These are phyloP conservation scores for Grosmannia serpens DNA, from an alignment of 2,329 filamentous ascomycete species.

Conservation along the genomic window DNA sequence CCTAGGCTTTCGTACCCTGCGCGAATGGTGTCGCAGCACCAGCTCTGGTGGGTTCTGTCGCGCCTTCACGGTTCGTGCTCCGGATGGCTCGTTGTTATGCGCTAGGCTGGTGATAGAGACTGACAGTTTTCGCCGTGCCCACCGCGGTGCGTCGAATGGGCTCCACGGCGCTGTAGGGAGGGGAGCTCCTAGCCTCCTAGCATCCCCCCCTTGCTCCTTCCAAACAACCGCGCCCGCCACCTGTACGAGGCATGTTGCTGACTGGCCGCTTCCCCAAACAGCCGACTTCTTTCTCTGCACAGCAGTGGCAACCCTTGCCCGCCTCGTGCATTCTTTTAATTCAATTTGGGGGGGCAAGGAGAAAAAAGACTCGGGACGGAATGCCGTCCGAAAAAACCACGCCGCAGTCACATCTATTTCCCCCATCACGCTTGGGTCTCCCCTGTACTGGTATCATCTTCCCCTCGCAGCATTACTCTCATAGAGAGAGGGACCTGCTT, in stretches of 20 bases:
- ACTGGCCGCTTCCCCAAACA: not conserved
- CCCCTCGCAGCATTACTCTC: constrained; percentile 1
- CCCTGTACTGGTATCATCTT: constrained; percentile 6
- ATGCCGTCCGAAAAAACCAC: not conserved
- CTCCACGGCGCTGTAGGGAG: not conserved
- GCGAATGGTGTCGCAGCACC: constrained; percentile 3
- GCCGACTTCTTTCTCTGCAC: not conserved
- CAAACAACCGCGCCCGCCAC: not conserved
- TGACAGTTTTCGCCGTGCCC: not conserved
- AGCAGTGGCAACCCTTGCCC: not conserved
- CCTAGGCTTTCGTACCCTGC: not conserved
- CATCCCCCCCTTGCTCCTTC: not conserved
- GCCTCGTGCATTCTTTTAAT: not conserved
- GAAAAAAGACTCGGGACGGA: not conserved
- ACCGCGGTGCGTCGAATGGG: not conserved
- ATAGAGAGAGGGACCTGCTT: constrained; percentile 1
- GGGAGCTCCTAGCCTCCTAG: not conserved
- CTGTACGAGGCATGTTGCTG: not conserved
- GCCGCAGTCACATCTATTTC: not conserved
- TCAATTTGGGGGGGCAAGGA: not conserved
- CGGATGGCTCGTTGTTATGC: constrained; percentile 7
- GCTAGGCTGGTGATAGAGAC: not conserved
- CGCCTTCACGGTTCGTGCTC: constrained; percentile 7
- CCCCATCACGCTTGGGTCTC: not conserved
- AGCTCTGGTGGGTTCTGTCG: constrained; percentile 4